phyloP scores from a whole-genome alignment of 176 grass and related monocot species.

The Phragmites australis region DNA sequence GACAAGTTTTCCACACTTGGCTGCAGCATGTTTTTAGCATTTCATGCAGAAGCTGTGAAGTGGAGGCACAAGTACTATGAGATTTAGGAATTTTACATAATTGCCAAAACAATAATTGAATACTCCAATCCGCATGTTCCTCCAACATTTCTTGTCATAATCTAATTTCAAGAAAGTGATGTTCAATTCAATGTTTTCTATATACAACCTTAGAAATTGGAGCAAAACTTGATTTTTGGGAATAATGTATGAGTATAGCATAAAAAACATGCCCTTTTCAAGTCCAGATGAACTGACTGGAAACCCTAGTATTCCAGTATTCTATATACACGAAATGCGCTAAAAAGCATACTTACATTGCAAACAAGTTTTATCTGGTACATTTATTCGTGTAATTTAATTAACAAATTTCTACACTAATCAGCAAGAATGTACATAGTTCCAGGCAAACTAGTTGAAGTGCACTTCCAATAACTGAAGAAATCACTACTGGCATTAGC shows the following conservation, averaged over 20 bases:
- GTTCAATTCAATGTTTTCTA: background rate
- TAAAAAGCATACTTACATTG: too few relatives aligned
- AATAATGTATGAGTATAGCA: background rate
- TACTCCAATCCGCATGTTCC: background rate
- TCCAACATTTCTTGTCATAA: background rate
- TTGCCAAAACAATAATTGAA: background rate
- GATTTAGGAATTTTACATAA: background rate
- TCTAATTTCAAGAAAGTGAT: background rate
- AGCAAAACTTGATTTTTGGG: background rate
- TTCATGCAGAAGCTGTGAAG: constrained; percentile 84
- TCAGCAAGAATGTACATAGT: too few relatives aligned
- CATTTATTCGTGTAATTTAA: too few relatives aligned
- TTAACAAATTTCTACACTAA: background rate
- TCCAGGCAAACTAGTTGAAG: background rate
- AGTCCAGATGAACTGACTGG: too few relatives aligned
- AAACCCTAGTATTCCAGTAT: too few relatives aligned
- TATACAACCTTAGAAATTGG: background rate
- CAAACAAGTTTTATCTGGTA: too few relatives aligned
- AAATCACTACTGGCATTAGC: background rate
- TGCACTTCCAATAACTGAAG: background rate
- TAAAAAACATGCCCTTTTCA: background rate
- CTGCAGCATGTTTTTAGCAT: constrained; percentile 70
- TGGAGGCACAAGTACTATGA: background rate
- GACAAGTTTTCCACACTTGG: constrained; percentile 85
- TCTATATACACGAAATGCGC: too few relatives aligned